Conservation (phyloP, 345 rosid species). For the Tarenaya hassleriana region DNA sequence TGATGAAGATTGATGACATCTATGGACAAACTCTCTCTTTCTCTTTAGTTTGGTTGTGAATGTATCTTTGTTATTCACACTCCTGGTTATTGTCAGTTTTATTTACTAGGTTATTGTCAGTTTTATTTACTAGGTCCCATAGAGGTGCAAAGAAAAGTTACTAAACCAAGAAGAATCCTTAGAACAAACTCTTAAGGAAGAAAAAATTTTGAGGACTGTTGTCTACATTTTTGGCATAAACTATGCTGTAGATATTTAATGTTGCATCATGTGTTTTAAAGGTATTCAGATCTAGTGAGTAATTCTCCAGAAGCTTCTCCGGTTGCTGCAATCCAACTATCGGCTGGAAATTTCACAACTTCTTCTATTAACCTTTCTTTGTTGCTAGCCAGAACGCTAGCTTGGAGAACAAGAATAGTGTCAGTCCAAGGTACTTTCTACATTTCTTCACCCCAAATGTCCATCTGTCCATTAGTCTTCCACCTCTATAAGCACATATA, state of each 20-base stretch:
- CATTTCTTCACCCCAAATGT: constrained; percentile 19
- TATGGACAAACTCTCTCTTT: constrained; percentile 6
- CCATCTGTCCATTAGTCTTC: constrained; percentile 13
- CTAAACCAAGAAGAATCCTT: constrained; percentile 12
- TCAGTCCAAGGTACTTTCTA: constrained; percentile 64
- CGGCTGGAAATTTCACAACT: constrained; percentile 51
- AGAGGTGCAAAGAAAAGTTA: constrained; percentile 17
- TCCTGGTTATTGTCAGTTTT: neutral
- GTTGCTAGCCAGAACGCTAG: constrained; percentile 49
- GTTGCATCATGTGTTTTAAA: constrained; percentile 29
- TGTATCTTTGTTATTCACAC: constrained; percentile 1
- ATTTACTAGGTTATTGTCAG: too few species aligned
- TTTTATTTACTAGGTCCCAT: too few species aligned
- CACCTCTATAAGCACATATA: constrained; percentile 14
- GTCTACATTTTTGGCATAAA: constrained; percentile 7
- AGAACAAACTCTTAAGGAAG: constrained; percentile 11
- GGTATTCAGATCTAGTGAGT: constrained; percentile 41
- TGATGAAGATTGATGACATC: constrained; percentile 3
- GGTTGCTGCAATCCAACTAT: constrained; percentile 62
- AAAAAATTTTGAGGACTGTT: constrained; percentile 10
- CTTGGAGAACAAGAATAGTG: constrained; percentile 81
- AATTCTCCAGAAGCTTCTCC: constrained; percentile 40
- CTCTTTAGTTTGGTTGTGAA: constrained; percentile 10
- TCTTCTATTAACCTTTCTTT: constrained; percentile 51
- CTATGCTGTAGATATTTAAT: constrained; percentile 20